phyloP scores from a whole-genome alignment of 2,329 filamentous ascomycete genomes.

The Diaporthe citriasiana region DNA sequence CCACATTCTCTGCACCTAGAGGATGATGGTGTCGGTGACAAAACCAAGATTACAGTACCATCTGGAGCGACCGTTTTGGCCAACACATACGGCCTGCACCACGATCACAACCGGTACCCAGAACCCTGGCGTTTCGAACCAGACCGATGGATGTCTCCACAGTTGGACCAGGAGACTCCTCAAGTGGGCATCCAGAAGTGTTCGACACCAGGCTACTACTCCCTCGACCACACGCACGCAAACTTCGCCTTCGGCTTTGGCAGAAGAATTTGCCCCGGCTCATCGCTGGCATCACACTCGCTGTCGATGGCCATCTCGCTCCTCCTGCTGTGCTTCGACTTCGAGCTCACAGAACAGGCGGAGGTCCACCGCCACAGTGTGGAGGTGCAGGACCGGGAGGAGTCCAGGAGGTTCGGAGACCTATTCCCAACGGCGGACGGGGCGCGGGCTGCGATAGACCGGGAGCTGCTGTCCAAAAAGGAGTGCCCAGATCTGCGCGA shows the following conservation, averaged over 20 bases:
- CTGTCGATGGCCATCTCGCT: slow-evolving; percentile 37
- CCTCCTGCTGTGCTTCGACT: slow-evolving; percentile 38
- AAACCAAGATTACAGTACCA: slow-evolving; percentile 1
- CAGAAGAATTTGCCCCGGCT: slow-evolving; percentile 36
- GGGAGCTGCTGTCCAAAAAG: not conserved
- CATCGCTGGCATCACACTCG: slow-evolving; percentile 33
- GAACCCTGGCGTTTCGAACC: slow-evolving; percentile 40
- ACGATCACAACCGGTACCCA: slow-evolving; percentile 22
- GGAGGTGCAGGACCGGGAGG: slow-evolving; percentile 25
- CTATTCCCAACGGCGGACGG: not conserved
- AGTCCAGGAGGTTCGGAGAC: slow-evolving; percentile 5
- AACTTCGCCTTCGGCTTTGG: slow-evolving; percentile 40
- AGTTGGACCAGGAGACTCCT: not conserved
- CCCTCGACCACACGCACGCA: slow-evolving; percentile 36
- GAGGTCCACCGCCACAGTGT: not conserved
- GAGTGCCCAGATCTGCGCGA: slow-evolving; percentile 1
- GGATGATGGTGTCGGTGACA: not conserved
- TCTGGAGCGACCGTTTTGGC: slow-evolving; percentile 34
- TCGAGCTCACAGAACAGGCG: slow-evolving; percentile 21
- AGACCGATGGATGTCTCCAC: slow-evolving; percentile 28
- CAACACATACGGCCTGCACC: slow-evolving; percentile 40
- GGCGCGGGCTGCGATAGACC: not conserved
- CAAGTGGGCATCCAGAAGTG: not conserved
- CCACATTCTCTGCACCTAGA: slow-evolving; percentile 4
- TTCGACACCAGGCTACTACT: not conserved